Evolutionary conservation across 2,329 filamentous ascomycete species (phyloP).

Genomic region (Pseudogymnoascus pannorum): DNA sequence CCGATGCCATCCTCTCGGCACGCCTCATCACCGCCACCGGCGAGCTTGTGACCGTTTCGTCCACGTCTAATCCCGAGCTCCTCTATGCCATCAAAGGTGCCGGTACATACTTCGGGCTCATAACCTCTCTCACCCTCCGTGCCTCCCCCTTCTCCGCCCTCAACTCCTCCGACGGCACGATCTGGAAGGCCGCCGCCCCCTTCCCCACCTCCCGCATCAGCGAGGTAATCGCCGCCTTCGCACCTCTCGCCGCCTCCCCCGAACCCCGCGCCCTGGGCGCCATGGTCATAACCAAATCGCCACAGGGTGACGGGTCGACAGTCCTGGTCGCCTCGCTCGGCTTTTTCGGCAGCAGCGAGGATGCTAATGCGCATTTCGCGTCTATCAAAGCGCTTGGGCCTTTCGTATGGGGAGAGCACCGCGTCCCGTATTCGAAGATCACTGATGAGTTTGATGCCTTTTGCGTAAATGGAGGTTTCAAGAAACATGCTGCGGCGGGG

Average conservation of each 20-base stretch:
- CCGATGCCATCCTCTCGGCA: slow-evolving; percentile 54
- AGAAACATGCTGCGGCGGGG: background rate
- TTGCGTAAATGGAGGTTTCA: background rate
- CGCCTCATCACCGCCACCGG: slow-evolving; percentile 35
- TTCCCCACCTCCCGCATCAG: slow-evolving; percentile 25
- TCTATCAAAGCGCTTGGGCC: background rate
- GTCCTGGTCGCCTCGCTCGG: background rate
- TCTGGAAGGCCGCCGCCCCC: slow-evolving; percentile 26
- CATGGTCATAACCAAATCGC: background rate
- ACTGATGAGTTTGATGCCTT: background rate
- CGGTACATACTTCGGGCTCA: slow-evolving; percentile 28
- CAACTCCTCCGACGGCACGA: slow-evolving; percentile 18
- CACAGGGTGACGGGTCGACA: background rate
- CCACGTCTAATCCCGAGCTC: slow-evolving; percentile 21
- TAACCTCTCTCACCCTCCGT: slow-evolving; percentile 25
- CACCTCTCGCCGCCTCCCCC: slow-evolving; percentile 15
- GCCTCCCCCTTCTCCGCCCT: slow-evolving; percentile 20
- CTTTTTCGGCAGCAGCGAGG: background rate
- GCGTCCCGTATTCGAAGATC: background rate
- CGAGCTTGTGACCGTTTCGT: slow-evolving; percentile 18
- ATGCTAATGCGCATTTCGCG: background rate
- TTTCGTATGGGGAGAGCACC: background rate
- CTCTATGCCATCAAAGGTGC: slow-evolving; percentile 27
- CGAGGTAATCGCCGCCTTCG: slow-evolving; percentile 23
- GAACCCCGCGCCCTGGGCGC: slow-evolving; percentile 16